These are phyloP conservation scores for Chamaecrista fasciculata DNA, from an alignment of 306 rosid genomes.

Conservation along the genomic window DNA sequence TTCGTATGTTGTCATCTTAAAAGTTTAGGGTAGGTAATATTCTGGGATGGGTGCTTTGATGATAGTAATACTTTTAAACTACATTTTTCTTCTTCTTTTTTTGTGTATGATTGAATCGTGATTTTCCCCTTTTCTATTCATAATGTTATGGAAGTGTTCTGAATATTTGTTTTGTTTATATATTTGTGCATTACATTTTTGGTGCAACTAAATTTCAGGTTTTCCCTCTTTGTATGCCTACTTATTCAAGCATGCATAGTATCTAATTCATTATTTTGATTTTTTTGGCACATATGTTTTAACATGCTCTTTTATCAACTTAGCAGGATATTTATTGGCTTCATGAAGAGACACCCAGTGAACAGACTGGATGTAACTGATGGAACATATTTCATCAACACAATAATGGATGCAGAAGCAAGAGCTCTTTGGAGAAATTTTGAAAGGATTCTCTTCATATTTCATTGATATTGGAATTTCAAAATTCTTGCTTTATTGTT, in stretches of 20 bases:
- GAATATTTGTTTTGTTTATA: neutral
- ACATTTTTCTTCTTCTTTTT: too few species aligned
- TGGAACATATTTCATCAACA: constrained; percentile 15
- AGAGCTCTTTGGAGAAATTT: constrained; percentile 26
- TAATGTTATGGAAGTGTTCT: neutral
- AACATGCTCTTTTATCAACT: constrained; percentile 15
- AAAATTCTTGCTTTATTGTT: constrained; percentile 22
- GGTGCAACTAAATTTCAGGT: neutral
- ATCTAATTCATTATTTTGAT: constrained; percentile 7
- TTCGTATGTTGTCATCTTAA: neutral
- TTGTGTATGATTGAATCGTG: neutral
- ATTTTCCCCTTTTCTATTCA: neutral
- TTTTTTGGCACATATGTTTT: constrained; percentile 22
- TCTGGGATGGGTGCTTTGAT: neutral
- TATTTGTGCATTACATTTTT: neutral
- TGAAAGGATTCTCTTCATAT: constrained; percentile 18
- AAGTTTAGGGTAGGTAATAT: too few species aligned
- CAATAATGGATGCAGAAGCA: constrained; percentile 21
- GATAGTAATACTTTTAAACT: neutral
- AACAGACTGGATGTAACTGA: constrained; percentile 22
- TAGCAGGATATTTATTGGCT: constrained; percentile 42
- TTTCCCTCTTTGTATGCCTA: neutral
- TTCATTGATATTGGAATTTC: constrained; percentile 20
- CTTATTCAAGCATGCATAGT: neutral
- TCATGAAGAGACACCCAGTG: constrained; percentile 28